A percentile compares a stretch with the other conserved stretches of the same genome.
Conservation (phyloP, 202 grass and related monocot genomes). For the Panicum hallii region DNA sequence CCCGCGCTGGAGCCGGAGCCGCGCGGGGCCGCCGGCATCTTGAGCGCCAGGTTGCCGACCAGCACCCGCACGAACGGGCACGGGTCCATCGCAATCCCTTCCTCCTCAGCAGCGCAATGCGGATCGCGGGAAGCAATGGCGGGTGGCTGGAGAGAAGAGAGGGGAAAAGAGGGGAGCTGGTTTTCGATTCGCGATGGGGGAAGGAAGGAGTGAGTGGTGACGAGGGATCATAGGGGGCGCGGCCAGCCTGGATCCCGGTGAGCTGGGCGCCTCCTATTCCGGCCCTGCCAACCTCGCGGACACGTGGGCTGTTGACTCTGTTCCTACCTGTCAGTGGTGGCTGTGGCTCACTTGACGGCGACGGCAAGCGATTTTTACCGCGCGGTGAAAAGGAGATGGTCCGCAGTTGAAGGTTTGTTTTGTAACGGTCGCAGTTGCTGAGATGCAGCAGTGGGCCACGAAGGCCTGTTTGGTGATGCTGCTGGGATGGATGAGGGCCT, state of each 20-base stretch:
- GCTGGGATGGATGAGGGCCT: too few species aligned
- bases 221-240: slow-evolving; percentile 51
- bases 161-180: too few species aligned
- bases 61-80: slow-evolving; percentile 94
- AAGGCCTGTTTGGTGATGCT: too few species aligned
- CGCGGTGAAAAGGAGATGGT: too few species aligned
- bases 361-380: too few species aligned
- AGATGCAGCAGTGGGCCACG: too few species aligned
- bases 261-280: slow-evolving; percentile 10
- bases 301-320: background rate
- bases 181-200: background rate
- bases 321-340: background rate
- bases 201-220: slow-evolving; percentile 47
- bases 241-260: slow-evolving; percentile 54
- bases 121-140: background rate
- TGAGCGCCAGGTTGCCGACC: slow-evolving; percentile 77
- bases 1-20: slow-evolving; percentile 51
- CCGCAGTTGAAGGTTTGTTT: too few species aligned
- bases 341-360: too few species aligned
- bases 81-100: slow-evolving; percentile 65
- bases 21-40: slow-evolving; percentile 49
- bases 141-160: background rate
- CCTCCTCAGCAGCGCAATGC: background rate
- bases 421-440: too few species aligned
- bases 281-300: background rate